A percentile compares a stretch with the other conserved stretches of the same genome.
Conservation (phyloP, 2,329 filamentous ascomycete genomes). For the Helotiales sp. region DNA sequence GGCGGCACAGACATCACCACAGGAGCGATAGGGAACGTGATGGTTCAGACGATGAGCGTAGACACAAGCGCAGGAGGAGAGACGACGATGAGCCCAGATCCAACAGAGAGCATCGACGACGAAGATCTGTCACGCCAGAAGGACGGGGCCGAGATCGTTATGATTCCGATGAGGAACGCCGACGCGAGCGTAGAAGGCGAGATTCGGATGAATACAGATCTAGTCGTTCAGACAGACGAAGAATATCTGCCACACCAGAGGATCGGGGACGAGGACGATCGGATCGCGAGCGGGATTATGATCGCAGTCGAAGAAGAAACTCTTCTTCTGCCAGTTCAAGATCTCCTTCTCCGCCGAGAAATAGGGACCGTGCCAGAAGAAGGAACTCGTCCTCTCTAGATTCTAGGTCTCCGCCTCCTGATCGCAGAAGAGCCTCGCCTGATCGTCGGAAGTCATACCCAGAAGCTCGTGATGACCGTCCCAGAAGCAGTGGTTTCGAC, state of each 20-base stretch:
- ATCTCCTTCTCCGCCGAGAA: constrained; percentile 40
- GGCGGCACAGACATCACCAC: constrained; percentile 43
- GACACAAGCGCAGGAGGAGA: constrained; percentile 45
- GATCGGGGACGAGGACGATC: constrained; percentile 22
- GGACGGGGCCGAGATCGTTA: constrained; percentile 14
- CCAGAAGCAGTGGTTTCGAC: too few species aligned
- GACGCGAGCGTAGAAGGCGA: background rate
- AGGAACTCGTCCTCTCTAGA: background rate
- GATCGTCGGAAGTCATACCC: constrained; percentile 31
- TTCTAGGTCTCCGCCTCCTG: too few species aligned
- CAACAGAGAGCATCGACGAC: constrained; percentile 39
- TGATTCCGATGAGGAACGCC: too few species aligned
- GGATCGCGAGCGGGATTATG: constrained; percentile 21
- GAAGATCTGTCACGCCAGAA: constrained; percentile 42
- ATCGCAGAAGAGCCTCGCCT: constrained; percentile 34
- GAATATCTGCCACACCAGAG: constrained; percentile 14
- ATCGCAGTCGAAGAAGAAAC: constrained; percentile 23
- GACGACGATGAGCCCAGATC: constrained; percentile 39
- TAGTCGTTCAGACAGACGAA: background rate
- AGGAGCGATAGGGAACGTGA: constrained; percentile 25
- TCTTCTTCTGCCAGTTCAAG: constrained; percentile 33
- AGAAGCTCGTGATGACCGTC: constrained; percentile 26
- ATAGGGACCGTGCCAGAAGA: constrained; percentile 32
- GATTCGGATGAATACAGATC: too few species aligned
- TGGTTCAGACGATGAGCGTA: constrained; percentile 39